Evolutionary conservation across 225 moss, liverwort and hornwort genomes (phyloP).

Genomic region (Polytrichum formosum): DNA sequence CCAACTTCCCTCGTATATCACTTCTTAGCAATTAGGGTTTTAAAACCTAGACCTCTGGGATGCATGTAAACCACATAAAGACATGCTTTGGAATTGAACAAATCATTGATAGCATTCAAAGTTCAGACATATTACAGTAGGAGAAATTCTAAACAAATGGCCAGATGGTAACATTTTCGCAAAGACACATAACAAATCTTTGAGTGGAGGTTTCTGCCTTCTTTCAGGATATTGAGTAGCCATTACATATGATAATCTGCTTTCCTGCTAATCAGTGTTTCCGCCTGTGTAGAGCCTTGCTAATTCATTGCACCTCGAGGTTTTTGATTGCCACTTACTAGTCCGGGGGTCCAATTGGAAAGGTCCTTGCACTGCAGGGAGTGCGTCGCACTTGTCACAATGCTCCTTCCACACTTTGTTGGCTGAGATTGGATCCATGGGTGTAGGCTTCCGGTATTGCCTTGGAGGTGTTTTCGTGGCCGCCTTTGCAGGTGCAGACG

Average conservation of each 20-base stretch:
- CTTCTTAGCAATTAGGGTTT: too few species aligned
- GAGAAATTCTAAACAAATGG: background rate
- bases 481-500: background rate
- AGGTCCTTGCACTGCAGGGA: conserved; percentile 44
- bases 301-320: background rate
- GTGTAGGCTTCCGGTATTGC: conserved; percentile 23
- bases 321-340: conserved; percentile 19
- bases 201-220: background rate
- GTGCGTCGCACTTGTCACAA: conserved; percentile 53
- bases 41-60: too few species aligned
- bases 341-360: conserved; percentile 68
- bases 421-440: conserved; percentile 58
- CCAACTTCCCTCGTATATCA: too few species aligned
- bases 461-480: conserved; percentile 7
- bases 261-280: too few species aligned
- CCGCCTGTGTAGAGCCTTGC: background rate
- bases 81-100: too few species aligned
- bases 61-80: too few species aligned
- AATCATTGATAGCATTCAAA: too few species aligned
- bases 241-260: background rate
- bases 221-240: background rate
- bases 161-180: background rate
- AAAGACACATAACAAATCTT: background rate
- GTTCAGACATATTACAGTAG: background rate
- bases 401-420: conserved; percentile 75